Evolutionary conservation across 2,329 filamentous ascomycete species (phyloP).

Genomic region (Pezicula carpinea): DNA sequence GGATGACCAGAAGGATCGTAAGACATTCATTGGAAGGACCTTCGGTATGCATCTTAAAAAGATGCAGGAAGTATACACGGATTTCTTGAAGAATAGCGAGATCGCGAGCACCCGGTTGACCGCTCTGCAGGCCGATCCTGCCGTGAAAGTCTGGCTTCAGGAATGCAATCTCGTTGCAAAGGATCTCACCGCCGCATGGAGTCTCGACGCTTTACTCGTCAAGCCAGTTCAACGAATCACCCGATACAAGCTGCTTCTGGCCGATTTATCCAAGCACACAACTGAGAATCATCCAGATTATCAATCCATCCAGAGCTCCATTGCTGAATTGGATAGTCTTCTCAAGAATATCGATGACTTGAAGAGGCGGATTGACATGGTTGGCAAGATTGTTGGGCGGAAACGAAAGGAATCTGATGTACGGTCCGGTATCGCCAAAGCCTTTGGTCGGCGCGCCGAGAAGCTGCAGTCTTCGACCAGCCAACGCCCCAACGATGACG

Average conservation of each 20-base stretch:
- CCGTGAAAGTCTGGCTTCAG: constrained; percentile 78
- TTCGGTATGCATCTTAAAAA: constrained; percentile 46
- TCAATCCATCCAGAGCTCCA: constrained; percentile 51
- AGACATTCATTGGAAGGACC: constrained; percentile 25
- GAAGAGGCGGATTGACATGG: constrained; percentile 90
- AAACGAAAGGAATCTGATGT: constrained; percentile 89
- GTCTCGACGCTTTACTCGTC: constrained; percentile 90
- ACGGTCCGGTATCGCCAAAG: constrained; percentile 77
- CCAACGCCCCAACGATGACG: constrained; percentile 63
- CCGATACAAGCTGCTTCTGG: constrained; percentile 86
- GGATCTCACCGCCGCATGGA: constrained; percentile 91
- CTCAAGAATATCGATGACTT: constrained; percentile 88
- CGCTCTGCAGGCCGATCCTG: constrained; percentile 57
- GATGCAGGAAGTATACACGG: constrained; percentile 58
- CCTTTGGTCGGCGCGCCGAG: constrained; percentile 69
- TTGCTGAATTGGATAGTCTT: constrained; percentile 55
- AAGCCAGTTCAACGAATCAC: constrained; percentile 94
- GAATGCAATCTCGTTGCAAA: constrained; percentile 91
- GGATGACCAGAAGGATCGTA: constrained; percentile 26
- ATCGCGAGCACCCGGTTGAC: constrained; percentile 56
- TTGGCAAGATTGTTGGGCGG: constrained; percentile 78
- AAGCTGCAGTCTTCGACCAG: constrained; percentile 67
- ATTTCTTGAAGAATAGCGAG: constrained; percentile 60
- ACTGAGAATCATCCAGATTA: constrained; percentile 81
- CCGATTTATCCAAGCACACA: constrained; percentile 74